Evolutionary conservation across 495 filamentous ascomycete species (phyloP).

Genomic region (Hypoxylon cercidicola): DNA sequence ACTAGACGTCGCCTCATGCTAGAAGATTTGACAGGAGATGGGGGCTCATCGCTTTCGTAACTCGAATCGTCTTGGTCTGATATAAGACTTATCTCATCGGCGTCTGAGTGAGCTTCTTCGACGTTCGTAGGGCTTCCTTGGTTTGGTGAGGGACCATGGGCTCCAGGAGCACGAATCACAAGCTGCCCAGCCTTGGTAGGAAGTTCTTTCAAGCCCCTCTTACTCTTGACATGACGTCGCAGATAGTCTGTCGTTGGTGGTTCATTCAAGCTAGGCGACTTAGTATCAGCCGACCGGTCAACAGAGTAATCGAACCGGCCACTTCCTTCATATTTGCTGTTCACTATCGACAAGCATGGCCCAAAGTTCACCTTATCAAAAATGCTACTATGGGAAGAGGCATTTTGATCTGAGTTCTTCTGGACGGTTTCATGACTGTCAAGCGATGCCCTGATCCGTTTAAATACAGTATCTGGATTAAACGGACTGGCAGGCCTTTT

Average conservation of each 20-base stretch:
- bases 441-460: constrained; percentile 57
- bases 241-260: constrained; percentile 56
- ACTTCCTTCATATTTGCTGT: constrained; percentile 62
- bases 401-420: constrained; percentile 34
- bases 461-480: constrained; percentile 62
- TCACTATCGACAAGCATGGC: constrained; percentile 55
- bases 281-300: constrained; percentile 33
- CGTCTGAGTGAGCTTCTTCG: constrained; percentile 55
- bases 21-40: constrained; percentile 55
- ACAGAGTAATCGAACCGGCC: constrained; percentile 58
- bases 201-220: constrained; percentile 51
- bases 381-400: constrained; percentile 46
- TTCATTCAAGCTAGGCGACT: constrained; percentile 22
- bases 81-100: constrained; percentile 55
- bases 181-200: constrained; percentile 49
- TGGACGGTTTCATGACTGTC: constrained; percentile 38
- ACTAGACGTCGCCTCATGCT: constrained; percentile 47
- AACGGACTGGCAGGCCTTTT: constrained; percentile 61
- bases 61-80: constrained; percentile 63
- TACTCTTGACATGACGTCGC: constrained; percentile 47
- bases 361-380: constrained; percentile 64
- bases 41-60: constrained; percentile 54
- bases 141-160: constrained; percentile 37
- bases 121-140: constrained; percentile 42
- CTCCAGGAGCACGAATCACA: constrained; percentile 45